A percentile compares a stretch with the other conserved stretches of the same genome.
Conservation (phyloP, 164 flowering plant species). For the Tinospora cordifolia region DNA sequence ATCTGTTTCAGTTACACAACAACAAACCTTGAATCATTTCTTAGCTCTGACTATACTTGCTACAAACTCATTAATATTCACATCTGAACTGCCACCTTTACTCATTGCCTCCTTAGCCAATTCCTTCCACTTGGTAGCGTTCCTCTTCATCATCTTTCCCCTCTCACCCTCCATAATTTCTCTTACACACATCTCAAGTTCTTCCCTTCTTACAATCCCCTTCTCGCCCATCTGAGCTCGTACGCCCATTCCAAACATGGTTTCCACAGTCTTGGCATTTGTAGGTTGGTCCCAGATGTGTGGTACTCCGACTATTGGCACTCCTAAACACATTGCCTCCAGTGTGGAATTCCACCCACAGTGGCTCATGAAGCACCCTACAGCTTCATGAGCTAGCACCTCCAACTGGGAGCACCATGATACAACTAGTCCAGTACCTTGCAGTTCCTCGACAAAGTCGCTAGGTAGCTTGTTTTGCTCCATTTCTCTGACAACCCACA, state of each 20-base stretch:
- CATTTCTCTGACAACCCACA: slow-evolving; percentile 27
- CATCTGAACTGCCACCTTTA: slow-evolving; percentile 26
- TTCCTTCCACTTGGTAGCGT: slow-evolving; percentile 17
- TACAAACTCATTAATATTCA: slow-evolving; percentile 22
- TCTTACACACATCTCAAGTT: slow-evolving; percentile 17
- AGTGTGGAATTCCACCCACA: slow-evolving; percentile 46
- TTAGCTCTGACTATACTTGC: not conserved
- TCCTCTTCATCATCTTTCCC: slow-evolving; percentile 14
- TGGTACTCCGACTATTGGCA: slow-evolving; percentile 33
- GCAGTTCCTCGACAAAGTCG: slow-evolving; percentile 10
- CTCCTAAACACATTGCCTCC: slow-evolving; percentile 30
- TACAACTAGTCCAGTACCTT: slow-evolving; percentile 26
- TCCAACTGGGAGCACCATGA: slow-evolving; percentile 34
- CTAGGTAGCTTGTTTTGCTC: slow-evolving; percentile 23
- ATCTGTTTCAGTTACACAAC: too few relatives aligned
- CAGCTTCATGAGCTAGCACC: slow-evolving; percentile 25
- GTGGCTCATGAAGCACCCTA: slow-evolving; percentile 36
- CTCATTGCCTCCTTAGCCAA: slow-evolving; percentile 17
- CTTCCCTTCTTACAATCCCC: slow-evolving; percentile 23
- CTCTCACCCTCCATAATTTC: slow-evolving; percentile 27
- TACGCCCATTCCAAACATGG: slow-evolving; percentile 25
- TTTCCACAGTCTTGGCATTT: slow-evolving; percentile 25
- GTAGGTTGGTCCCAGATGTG: slow-evolving; percentile 31
- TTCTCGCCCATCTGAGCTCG: slow-evolving; percentile 17
- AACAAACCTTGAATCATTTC: not conserved